Conservation (phyloP, 2,329 filamentous ascomycete genomes). For the Fusarium sp. region DNA sequence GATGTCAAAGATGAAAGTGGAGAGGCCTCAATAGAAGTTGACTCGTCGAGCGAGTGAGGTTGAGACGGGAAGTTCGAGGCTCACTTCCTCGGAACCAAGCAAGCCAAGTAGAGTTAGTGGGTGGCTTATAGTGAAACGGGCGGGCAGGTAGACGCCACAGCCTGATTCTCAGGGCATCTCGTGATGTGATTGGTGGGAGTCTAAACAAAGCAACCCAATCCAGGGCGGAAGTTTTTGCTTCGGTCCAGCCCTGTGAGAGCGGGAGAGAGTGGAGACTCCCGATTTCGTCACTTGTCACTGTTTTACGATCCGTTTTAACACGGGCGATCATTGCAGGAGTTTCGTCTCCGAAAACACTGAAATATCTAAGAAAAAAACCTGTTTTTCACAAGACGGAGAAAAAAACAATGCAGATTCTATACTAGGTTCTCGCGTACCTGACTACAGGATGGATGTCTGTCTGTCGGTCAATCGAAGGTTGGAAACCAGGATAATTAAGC, state of each 20-base stretch:
- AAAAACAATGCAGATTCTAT: background rate
- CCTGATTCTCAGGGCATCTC: constrained; percentile 14
- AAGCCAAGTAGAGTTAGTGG: constrained; percentile 4
- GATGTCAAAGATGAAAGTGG: constrained; percentile 7
- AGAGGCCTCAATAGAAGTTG: constrained; percentile 1
- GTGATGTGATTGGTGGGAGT: constrained; percentile 11
- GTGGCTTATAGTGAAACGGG: constrained; percentile 28
- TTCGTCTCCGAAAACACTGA: background rate
- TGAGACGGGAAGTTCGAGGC: constrained; percentile 8
- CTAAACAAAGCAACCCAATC: constrained; percentile 20
- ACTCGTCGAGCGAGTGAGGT: constrained; percentile 1
- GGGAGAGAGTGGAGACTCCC: constrained; percentile 20
- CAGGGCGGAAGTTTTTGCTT: constrained; percentile 23
- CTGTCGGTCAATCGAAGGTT: constrained; percentile 1
- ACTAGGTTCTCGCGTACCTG: constrained; percentile 23
- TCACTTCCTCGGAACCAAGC: constrained; percentile 4
- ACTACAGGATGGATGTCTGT: background rate
- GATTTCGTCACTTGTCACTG: background rate
- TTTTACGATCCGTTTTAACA: background rate
- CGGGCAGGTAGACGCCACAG: constrained; percentile 32
- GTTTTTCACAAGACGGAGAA: background rate
- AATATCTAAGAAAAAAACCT: background rate
- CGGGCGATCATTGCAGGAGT: background rate
- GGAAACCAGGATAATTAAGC: background rate
- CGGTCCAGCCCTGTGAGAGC: constrained; percentile 33